Percentiles rank a stretch among this genome's conserved stretches.
phyloP scores from a whole-genome alignment of 176 grass and related monocot species.

The Oryza longistaminata region DNA sequence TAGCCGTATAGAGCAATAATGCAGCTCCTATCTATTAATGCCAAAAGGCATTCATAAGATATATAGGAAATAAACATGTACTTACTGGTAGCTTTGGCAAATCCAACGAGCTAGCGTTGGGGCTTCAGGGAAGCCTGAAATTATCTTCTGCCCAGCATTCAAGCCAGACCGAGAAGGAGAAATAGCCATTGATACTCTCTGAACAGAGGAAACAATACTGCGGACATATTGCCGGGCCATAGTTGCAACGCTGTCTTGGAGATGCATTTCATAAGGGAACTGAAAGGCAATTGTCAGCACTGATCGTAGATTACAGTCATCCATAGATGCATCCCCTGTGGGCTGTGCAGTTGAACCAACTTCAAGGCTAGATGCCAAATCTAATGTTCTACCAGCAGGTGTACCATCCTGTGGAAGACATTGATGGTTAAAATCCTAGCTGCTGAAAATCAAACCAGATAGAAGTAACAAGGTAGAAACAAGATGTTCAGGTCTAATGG shows the following conservation, averaged over 20 bases:
- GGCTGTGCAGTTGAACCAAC: slow-evolving; percentile 58
- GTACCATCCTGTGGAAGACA: slow-evolving; percentile 61
- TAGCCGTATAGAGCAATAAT: not conserved
- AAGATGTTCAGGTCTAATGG: not conserved
- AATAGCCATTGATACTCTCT: slow-evolving; percentile 86
- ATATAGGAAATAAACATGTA: slow-evolving; percentile 15
- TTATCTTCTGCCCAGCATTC: slow-evolving; percentile 51
- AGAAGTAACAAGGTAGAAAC: not conserved
- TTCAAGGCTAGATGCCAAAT: slow-evolving; percentile 95
- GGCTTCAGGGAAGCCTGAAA: slow-evolving; percentile 84
- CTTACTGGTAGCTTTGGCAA: slow-evolving; percentile 91
- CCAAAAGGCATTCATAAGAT: not conserved
- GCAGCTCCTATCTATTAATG: not conserved
- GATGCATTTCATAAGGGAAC: slow-evolving; percentile 83
- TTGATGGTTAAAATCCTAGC: slow-evolving; percentile 25
- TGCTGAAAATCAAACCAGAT: not conserved
- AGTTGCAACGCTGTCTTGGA: slow-evolving; percentile 83
- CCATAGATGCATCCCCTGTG: slow-evolving; percentile 39
- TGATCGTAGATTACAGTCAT: slow-evolving; percentile 66
- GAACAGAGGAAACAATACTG: slow-evolving; percentile 81
- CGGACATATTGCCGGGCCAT: slow-evolving; percentile 94
- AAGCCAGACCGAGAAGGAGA: slow-evolving; percentile 57
- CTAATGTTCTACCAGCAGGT: slow-evolving; percentile 68
- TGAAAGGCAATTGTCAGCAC: slow-evolving; percentile 97
- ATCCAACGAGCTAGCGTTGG: slow-evolving; percentile 84